Conservation (phyloP, 192 early-diverging fungal genomes). For the Umbelopsis vinacea region DNA sequence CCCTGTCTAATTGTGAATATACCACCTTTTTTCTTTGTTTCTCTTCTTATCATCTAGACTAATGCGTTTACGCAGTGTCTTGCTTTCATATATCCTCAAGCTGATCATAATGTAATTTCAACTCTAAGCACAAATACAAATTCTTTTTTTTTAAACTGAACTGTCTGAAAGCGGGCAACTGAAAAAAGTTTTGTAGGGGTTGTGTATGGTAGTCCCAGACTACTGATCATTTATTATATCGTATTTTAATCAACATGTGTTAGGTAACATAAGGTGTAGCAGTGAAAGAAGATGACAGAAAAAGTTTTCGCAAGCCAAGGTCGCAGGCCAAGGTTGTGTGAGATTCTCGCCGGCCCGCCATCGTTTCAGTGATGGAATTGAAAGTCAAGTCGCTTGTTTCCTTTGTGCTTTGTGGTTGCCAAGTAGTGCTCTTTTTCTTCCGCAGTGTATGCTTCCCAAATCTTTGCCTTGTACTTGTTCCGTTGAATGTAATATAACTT, state of each 20-base stretch:
- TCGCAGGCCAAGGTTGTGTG: too few species aligned
- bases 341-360: too few species aligned
- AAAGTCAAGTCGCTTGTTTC: conserved; percentile 56
- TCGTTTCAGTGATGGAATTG: neutral
- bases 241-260: too few species aligned
- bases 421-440: conserved; percentile 55
- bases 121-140: neutral
- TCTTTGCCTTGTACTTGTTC: conserved; percentile 46
- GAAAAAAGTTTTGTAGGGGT: too few species aligned
- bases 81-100: neutral
- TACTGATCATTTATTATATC: too few species aligned
- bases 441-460: conserved; percentile 45
- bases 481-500: conserved; percentile 41
- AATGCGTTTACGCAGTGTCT: conserved; percentile 14
- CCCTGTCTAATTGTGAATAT: conserved; percentile 3
- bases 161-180: too few species aligned
- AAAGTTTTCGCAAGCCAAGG: too few species aligned
- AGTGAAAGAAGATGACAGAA: too few species aligned
- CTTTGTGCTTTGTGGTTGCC: conserved; percentile 48
- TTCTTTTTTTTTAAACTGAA: neutral
- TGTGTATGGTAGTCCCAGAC: too few species aligned
- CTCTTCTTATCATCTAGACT: neutral
- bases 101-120: conserved; percentile 3
- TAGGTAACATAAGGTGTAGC: too few species aligned
- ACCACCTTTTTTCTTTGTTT: neutral